Conservation (phyloP, 345 rosid species). For the Ceriops zippeliana region DNA sequence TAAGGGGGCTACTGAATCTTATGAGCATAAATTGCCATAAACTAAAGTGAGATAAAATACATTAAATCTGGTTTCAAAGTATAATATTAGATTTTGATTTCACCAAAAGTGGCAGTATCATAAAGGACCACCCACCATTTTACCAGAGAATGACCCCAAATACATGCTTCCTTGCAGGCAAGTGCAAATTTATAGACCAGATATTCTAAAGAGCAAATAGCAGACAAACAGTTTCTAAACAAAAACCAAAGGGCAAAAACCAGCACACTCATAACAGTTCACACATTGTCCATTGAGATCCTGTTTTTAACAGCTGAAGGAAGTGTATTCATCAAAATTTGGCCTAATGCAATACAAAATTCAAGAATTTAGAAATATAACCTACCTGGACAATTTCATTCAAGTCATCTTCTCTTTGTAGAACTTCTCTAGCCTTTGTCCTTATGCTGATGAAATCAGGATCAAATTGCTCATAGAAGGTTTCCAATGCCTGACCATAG, state of each 20-base stretch:
- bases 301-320: not conserved
- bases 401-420: slow-evolving; percentile 97
- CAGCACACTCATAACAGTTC: slow-evolving; percentile 2
- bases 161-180: no score
- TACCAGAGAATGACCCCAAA: no score
- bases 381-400: slow-evolving; percentile 98
- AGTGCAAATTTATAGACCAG: not conserved
- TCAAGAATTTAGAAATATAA: slow-evolving; percentile 1
- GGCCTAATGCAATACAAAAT: not conserved
- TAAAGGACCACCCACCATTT: no score
- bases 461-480: slow-evolving; percentile 94
- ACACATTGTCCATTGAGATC: not conserved
- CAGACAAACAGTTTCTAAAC: not conserved
- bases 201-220: not conserved
- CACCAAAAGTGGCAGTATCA: no score
- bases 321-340: not conserved
- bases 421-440: slow-evolving; percentile 96
- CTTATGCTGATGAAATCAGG: slow-evolving; percentile 97
- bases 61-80: no score
- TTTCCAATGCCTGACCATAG: slow-evolving; percentile 76
- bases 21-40: not conserved
- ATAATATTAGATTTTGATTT: no score
- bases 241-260: not conserved
- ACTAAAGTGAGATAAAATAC: not conserved
- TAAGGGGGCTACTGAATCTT: not conserved